A percentile compares a stretch with the other conserved stretches of the same genome.
These are phyloP conservation scores for Amoebophrya sp. DNA, from an alignment of 169 alveolate species.

Conservation along the genomic window DNA sequence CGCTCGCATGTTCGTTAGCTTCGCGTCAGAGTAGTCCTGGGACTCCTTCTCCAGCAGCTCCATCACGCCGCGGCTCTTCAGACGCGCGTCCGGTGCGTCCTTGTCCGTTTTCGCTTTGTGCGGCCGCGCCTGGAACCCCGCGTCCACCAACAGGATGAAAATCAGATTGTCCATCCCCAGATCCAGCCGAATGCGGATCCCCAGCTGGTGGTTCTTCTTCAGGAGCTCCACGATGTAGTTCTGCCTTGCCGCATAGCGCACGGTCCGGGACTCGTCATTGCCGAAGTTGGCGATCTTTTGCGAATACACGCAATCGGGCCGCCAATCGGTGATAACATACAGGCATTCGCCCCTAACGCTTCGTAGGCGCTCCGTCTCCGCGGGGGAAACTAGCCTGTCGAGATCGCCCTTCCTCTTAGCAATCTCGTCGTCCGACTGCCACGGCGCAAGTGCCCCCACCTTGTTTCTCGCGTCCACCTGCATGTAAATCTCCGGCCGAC, in stretches of 20 bases:
- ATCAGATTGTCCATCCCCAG: background rate
- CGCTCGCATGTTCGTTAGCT: background rate
- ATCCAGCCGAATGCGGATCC: background rate
- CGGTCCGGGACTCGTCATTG: background rate
- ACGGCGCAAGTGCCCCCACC: background rate
- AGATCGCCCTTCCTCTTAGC: background rate
- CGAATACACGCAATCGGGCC: background rate
- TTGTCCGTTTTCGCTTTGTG: background rate
- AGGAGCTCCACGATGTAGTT: background rate
- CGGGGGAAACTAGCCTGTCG: background rate
- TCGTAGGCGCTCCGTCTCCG: background rate
- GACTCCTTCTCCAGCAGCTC: background rate
- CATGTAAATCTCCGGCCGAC: too few relatives aligned
- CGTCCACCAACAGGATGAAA: background rate
- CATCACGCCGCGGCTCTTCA: background rate
- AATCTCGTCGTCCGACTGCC: background rate
- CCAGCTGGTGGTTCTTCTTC: background rate
- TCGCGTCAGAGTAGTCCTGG: background rate
- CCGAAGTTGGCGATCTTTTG: background rate
- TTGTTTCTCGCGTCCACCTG: background rate
- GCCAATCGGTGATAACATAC: background rate
- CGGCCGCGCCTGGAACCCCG: background rate
- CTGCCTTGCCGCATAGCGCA: background rate
- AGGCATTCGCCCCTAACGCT: background rate
- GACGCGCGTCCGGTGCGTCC: background rate